Evolutionary conservation across 176 grass and related monocot species (phyloP).

Genomic region (Phragmites australis): DNA sequence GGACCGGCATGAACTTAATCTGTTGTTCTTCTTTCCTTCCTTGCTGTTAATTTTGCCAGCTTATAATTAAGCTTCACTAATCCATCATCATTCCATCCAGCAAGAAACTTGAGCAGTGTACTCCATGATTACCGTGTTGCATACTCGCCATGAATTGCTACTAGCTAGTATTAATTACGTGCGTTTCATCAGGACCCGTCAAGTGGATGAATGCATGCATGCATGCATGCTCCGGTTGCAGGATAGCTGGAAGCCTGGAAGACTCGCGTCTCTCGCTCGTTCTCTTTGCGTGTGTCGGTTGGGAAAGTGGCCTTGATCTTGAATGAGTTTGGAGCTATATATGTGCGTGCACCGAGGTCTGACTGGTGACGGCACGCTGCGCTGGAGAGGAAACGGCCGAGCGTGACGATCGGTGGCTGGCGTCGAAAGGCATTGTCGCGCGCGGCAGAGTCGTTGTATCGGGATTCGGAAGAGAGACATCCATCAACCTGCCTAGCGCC

Average conservation of each 20-base stretch:
- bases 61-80: not conserved
- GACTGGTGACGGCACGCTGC: not conserved
- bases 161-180: not conserved
- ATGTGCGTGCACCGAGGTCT: not conserved
- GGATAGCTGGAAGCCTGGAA: not conserved
- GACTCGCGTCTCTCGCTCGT: not conserved
- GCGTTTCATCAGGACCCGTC: not conserved
- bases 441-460: not conserved
- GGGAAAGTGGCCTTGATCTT: not conserved
- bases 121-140: not conserved
- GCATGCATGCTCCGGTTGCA: not conserved
- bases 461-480: not conserved
- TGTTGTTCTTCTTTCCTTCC: not conserved
- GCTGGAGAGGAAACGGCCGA: slow-evolving; percentile 6
- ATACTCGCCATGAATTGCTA: not conserved
- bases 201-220: not conserved
- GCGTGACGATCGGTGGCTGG: slow-evolving; percentile 13
- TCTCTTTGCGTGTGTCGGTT: not conserved
- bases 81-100: not conserved
- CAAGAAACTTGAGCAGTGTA: not conserved
- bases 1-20: not conserved
- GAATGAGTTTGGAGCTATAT: slow-evolving; percentile 19
- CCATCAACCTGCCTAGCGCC: not conserved
- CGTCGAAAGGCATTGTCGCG: not conserved
- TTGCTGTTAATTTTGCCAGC: not conserved